A percentile compares a stretch with the other conserved stretches of the same genome.
Evolutionary conservation across 2,329 filamentous ascomycete genomes (phyloP).

Genomic region (Nemania abortiva): DNA sequence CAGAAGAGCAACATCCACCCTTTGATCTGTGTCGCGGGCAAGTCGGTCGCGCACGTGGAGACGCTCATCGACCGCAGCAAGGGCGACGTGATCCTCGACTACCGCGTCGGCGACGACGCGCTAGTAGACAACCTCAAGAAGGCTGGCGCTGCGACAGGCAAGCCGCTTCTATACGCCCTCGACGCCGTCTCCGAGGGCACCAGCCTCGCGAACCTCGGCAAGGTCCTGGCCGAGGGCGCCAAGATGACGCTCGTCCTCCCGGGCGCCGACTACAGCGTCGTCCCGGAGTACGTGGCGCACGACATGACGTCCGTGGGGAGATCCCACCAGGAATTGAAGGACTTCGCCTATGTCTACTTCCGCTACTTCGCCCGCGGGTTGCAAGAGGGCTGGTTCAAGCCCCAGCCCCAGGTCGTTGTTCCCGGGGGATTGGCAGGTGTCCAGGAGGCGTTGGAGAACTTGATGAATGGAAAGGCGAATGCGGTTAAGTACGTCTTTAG

Average conservation of each 20-base stretch:
- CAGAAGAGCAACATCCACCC: slow-evolving; percentile 68
- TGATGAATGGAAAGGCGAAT: slow-evolving; percentile 55
- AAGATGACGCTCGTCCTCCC: slow-evolving; percentile 56
- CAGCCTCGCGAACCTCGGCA: slow-evolving; percentile 58
- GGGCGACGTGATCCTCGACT: slow-evolving; percentile 71
- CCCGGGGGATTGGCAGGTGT: slow-evolving; percentile 53
- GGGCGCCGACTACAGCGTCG: slow-evolving; percentile 45
- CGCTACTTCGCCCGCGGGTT: slow-evolving; percentile 54
- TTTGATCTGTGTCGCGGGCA: slow-evolving; percentile 70
- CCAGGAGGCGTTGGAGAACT: slow-evolving; percentile 52
- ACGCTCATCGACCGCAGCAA: slow-evolving; percentile 63
- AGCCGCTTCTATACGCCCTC: slow-evolving; percentile 61
- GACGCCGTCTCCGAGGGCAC: slow-evolving; percentile 69
- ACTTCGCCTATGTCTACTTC: slow-evolving; percentile 52
- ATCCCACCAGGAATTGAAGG: slow-evolving; percentile 43
- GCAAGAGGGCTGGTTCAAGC: slow-evolving; percentile 56
- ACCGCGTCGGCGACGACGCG: slow-evolving; percentile 67
- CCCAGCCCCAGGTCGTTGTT: slow-evolving; percentile 54
- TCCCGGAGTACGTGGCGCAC: slow-evolving; percentile 45
- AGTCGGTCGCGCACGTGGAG: slow-evolving; percentile 63
- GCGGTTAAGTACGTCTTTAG: slow-evolving; percentile 60
- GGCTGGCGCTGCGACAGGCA: slow-evolving; percentile 40
- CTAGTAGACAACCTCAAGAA: slow-evolving; percentile 57
- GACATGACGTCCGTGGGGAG: slow-evolving; percentile 42
- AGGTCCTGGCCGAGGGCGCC: slow-evolving; percentile 56